phyloP scores from a whole-genome alignment of 176 grass and related monocot species.

The Miscanthus lutarioriparius region DNA sequence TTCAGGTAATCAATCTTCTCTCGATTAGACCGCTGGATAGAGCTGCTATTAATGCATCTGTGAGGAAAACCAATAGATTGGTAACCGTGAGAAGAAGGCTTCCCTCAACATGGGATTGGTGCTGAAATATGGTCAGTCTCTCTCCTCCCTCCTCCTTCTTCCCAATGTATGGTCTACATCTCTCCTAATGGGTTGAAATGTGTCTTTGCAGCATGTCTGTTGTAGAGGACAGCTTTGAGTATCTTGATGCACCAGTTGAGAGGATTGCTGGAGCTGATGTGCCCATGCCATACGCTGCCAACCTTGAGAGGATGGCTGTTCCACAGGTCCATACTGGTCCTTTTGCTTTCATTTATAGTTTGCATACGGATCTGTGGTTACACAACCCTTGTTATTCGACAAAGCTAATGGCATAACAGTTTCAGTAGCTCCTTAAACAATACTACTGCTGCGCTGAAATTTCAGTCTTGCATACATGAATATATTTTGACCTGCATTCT shows the following conservation, averaged over 20 bases:
- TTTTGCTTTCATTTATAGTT: conserved; percentile 7
- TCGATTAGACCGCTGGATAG: conserved; percentile 95
- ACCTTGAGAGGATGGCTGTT: conserved; percentile 94
- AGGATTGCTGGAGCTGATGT: conserved; percentile 97
- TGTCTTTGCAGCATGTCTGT: conserved; percentile 78
- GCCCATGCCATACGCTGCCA: conserved; percentile 86
- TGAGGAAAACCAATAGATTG: conserved; percentile 94
- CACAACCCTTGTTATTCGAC: background rate
- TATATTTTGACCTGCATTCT: background rate
- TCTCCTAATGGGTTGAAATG: background rate
- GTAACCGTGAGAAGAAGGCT: conserved; percentile 96
- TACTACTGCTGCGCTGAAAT: background rate
- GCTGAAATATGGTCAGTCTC: conserved; percentile 83
- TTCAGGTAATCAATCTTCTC: conserved; percentile 93
- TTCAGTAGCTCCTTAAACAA: conserved; percentile 22
- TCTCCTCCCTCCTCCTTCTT: background rate
- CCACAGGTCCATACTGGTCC: conserved; percentile 46
- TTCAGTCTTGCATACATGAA: background rate
- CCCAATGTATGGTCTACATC: background rate
- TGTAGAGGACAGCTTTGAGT: conserved; percentile 91
- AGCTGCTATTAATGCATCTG: conserved; percentile 86
- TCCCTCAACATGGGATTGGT: conserved; percentile 84
- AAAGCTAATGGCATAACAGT: background rate
- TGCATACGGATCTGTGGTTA: background rate
- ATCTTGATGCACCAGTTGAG: conserved; percentile 92